These are phyloP conservation scores for Canavalia gladiata DNA, from an alignment of 306 rosid genomes.

Conservation along the genomic window DNA sequence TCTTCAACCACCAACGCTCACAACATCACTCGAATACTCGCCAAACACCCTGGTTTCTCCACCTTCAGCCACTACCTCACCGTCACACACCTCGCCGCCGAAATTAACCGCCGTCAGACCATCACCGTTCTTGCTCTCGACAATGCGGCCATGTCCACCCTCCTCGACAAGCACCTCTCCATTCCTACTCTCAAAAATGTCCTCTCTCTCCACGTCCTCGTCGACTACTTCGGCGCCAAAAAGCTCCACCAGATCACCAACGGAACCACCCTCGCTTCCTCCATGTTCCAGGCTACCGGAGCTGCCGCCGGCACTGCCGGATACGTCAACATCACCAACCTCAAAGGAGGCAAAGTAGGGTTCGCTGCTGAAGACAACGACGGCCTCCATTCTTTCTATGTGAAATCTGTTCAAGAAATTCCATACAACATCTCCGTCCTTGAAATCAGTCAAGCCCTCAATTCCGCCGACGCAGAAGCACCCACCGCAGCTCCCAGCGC, in stretches of 20 bases:
- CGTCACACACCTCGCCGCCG: constrained; percentile 88
- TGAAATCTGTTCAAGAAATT: constrained; percentile 71
- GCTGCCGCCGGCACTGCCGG: constrained; percentile 83
- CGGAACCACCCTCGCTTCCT: constrained; percentile 74
- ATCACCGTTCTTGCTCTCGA: constrained; percentile 90
- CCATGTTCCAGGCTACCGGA: constrained; percentile 86
- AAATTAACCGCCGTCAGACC: constrained; percentile 92
- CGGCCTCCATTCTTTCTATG: constrained; percentile 73
- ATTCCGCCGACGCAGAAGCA: constrained; percentile 94
- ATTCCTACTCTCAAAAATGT: constrained; percentile 74
- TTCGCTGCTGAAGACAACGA: constrained; percentile 73
- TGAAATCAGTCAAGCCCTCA: constrained; percentile 75
- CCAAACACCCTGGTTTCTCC: constrained; percentile 73
- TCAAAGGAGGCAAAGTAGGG: constrained; percentile 84
- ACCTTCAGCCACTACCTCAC: constrained; percentile 93
- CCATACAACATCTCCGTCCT: constrained; percentile 81
- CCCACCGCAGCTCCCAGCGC: constrained; percentile 76
- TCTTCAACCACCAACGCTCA: constrained; percentile 54
- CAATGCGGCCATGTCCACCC: constrained; percentile 84
- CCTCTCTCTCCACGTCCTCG: constrained; percentile 88
- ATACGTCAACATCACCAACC: constrained; percentile 83
- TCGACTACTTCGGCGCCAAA: constrained; percentile 87
- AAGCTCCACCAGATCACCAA: constrained; percentile 87
- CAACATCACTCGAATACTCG: constrained; percentile 83
- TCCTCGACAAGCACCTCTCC: constrained; percentile 71